These are phyloP conservation scores for Meyerozyma carpophila DNA, from an alignment of 1,139 yeast species.

Conservation along the genomic window DNA sequence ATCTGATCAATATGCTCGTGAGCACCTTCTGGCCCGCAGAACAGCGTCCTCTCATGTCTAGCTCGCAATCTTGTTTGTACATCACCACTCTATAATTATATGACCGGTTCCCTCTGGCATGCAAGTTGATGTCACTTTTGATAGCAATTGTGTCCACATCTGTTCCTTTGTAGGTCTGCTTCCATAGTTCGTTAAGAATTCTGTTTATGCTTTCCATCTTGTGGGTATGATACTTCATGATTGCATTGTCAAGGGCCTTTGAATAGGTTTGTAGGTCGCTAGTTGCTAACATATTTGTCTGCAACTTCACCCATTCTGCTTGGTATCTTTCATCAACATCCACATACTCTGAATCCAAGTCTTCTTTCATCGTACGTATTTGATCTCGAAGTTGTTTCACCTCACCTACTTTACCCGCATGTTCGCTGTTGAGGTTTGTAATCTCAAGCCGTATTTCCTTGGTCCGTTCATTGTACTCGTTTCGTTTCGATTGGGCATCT, in stretches of 20 bases:
- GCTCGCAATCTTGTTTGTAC: slow-evolving; percentile 86
- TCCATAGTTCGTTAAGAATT: slow-evolving; percentile 88
- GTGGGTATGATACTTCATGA: slow-evolving; percentile 85
- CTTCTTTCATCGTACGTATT: slow-evolving; percentile 47
- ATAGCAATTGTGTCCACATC: slow-evolving; percentile 91
- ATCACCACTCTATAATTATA: slow-evolving; percentile 93
- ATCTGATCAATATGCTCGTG: slow-evolving; percentile 84
- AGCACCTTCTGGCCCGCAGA: slow-evolving; percentile 97
- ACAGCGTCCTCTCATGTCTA: slow-evolving; percentile 97
- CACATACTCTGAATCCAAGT: slow-evolving; percentile 65
- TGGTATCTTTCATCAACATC: slow-evolving; percentile 61
- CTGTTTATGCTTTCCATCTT: slow-evolving; percentile 93
- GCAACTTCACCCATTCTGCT: slow-evolving; percentile 69
- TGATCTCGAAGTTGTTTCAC: slow-evolving; percentile 79
- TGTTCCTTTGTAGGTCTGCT: slow-evolving; percentile 87
- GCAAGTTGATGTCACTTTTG: slow-evolving; percentile 67
- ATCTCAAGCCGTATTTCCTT: slow-evolving; percentile 48
- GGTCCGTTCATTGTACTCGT: slow-evolving; percentile 59
- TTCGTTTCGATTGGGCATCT: slow-evolving; percentile 62
- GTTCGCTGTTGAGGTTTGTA: slow-evolving; percentile 55
- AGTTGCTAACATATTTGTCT: slow-evolving; percentile 72
- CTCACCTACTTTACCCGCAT: slow-evolving; percentile 82
- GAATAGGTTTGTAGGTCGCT: slow-evolving; percentile 81
- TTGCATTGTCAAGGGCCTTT: slow-evolving; percentile 85
- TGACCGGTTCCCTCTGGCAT: slow-evolving; percentile 57